phyloP scores from a whole-genome alignment of 1,139 yeast genomes.

The Zygosaccharomyces pseudobailii region DNA sequence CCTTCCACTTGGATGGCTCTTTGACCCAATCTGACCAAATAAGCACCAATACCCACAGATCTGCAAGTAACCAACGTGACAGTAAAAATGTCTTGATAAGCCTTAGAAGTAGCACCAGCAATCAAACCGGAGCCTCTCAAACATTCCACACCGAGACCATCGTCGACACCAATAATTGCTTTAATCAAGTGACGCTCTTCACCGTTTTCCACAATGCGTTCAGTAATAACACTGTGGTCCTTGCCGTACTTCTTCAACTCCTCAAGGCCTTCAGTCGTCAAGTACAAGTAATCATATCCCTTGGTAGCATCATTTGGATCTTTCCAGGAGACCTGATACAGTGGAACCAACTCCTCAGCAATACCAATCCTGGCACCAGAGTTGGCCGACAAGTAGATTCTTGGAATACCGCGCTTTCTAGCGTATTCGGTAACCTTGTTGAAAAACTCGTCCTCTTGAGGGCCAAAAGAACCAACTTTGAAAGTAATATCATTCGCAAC shows the following conservation, averaged over 20 bases:
- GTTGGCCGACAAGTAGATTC: conserved; percentile 93
- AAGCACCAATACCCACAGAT: conserved; percentile 99
- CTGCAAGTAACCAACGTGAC: conserved; percentile 95
- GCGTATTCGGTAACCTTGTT: conserved; percentile 90
- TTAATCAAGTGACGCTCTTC: conserved; percentile 76
- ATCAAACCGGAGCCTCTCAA: conserved; percentile 95
- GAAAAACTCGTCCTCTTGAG: conserved; percentile 90
- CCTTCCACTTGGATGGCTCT: conserved; percentile 98
- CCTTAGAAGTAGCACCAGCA: conserved; percentile 97
- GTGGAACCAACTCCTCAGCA: conserved; percentile 91
- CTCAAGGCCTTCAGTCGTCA: conserved; percentile 63
- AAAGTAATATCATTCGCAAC: conserved; percentile 96
- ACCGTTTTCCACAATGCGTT: conserved; percentile 77
- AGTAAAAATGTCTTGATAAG: conserved; percentile 95
- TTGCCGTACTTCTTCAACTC: conserved; percentile 57
- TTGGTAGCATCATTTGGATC: conserved; percentile 67
- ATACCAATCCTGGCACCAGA: conserved; percentile 98
- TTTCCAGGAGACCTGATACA: conserved; percentile 90
- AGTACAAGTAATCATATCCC: conserved; percentile 87
- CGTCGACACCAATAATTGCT: conserved; percentile 88
- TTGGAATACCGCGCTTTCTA: conserved; percentile 84
- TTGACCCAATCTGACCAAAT: conserved; percentile 94
- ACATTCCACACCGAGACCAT: conserved; percentile 97
- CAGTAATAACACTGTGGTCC: conserved; percentile 63
- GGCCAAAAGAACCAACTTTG: conserved; percentile 98